These are phyloP conservation scores for Podila horticola DNA, from an alignment of 192 early-diverging fungal genomes.

Conservation along the genomic window DNA sequence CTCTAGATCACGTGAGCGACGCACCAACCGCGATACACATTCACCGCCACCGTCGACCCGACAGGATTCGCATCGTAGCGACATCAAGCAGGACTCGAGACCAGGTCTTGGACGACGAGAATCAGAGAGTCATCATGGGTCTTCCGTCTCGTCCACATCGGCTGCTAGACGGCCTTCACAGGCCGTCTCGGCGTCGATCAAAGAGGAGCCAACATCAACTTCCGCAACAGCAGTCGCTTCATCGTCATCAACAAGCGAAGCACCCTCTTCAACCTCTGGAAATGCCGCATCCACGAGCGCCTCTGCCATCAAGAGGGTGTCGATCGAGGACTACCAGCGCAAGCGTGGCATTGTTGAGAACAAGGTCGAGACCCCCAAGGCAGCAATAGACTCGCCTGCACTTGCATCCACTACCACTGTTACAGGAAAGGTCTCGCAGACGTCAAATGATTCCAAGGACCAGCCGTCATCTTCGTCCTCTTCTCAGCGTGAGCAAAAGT, in stretches of 20 bases:
- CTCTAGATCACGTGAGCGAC: constrained; percentile 37
- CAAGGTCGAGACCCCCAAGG: constrained; percentile 51
- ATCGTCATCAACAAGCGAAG: neutral
- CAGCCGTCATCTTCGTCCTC: constrained; percentile 3
- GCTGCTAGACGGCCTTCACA: neutral
- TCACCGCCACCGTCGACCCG: neutral
- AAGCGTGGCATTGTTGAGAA: constrained; percentile 16
- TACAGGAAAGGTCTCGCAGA: constrained; percentile 5
- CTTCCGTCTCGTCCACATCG: neutral
- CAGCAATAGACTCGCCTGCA: constrained; percentile 34
- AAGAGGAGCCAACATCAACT: neutral
- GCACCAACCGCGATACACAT: neutral
- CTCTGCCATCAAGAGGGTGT: constrained; percentile 28
- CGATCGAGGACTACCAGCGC: constrained; percentile 47
- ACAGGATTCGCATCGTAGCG: neutral
- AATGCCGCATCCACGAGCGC: neutral
- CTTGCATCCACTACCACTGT: constrained; percentile 12
- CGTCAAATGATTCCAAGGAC: constrained; percentile 2
- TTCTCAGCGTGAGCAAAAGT: constrained; percentile 15
- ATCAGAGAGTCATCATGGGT: neutral
- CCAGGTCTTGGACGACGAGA: neutral
- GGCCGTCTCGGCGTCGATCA: neutral
- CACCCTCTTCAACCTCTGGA: neutral
- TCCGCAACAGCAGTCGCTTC: constrained; percentile 1
- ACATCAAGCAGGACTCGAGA: neutral